Evolutionary conservation across 176 grass and related monocot genomes (phyloP).

Genomic region (Hordeum marinum): DNA sequence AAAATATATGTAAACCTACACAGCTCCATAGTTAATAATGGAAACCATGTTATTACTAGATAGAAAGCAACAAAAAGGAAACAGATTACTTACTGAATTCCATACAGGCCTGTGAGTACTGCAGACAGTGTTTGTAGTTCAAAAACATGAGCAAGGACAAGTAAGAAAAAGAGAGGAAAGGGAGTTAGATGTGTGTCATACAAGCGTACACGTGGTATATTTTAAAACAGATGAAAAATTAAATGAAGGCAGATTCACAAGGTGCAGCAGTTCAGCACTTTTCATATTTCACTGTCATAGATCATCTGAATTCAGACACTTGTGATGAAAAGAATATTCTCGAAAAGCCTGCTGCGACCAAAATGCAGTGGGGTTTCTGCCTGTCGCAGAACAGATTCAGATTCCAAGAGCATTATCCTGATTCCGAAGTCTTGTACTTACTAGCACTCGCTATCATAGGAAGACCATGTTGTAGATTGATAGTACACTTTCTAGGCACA

Average conservation of each 20-base stretch:
- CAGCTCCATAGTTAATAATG: background rate
- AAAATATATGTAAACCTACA: background rate
- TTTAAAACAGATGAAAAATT: background rate
- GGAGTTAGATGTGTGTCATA: background rate
- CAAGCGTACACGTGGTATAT: background rate
- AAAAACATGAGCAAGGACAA: background rate
- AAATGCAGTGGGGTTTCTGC: background rate
- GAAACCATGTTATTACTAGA: background rate
- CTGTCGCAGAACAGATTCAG: background rate
- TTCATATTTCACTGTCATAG: background rate
- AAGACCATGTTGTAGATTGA: background rate
- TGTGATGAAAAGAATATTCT: background rate
- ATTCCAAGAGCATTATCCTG: background rate
- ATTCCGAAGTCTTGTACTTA: background rate
- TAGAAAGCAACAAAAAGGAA: background rate
- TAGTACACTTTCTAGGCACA: background rate
- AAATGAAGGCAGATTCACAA: background rate
- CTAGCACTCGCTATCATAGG: background rate
- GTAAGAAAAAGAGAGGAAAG: background rate
- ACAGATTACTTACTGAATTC: slow-evolving; percentile 81
- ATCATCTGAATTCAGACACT: background rate
- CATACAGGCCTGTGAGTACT: slow-evolving; percentile 79
- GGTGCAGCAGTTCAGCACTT: background rate
- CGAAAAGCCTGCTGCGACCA: background rate
- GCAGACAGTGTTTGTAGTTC: slow-evolving; percentile 16